Conservation (phyloP, 2,329 filamentous ascomycete genomes). For the Penicillium sclerotiorum region DNA sequence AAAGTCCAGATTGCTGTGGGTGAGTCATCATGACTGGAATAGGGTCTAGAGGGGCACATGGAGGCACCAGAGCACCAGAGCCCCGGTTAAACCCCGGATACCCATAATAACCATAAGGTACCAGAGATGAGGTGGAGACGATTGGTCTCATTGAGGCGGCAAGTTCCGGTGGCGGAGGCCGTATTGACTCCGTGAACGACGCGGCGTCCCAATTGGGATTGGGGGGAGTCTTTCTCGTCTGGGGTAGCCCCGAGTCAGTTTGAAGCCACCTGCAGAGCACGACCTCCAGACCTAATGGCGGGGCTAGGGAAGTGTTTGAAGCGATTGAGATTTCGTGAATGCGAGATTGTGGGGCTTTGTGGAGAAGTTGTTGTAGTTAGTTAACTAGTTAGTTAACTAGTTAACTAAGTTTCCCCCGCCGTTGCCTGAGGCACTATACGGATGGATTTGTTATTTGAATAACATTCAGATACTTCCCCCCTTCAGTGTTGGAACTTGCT, state of each 20-base stretch:
- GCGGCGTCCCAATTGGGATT: constrained; percentile 2
- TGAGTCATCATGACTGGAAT: neutral
- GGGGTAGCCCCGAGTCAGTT: too few species aligned
- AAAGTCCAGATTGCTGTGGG: neutral
- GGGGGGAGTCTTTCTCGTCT: too few species aligned
- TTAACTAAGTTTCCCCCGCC: neutral
- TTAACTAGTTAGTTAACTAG: neutral
- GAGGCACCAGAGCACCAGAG: too few species aligned
- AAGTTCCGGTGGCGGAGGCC: neutral
- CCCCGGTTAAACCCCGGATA: constrained; percentile 3
- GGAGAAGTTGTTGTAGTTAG: neutral
- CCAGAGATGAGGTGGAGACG: neutral
- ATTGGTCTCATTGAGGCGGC: neutral
- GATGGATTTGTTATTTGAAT: neutral
- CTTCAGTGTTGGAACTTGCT: too few species aligned
- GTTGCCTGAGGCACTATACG: neutral
- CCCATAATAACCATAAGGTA: neutral
- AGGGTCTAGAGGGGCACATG: neutral
- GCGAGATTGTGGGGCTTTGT: too few species aligned
- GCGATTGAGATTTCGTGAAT: too few species aligned
- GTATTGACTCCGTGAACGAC: neutral
- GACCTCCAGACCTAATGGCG: too few species aligned
- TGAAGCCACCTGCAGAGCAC: too few species aligned
- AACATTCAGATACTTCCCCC: too few species aligned
- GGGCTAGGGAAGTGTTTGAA: too few species aligned